These are phyloP conservation scores for Schwanniomyces polymorphus DNA, from an alignment of 805 yeast species.

Conservation along the genomic window DNA sequence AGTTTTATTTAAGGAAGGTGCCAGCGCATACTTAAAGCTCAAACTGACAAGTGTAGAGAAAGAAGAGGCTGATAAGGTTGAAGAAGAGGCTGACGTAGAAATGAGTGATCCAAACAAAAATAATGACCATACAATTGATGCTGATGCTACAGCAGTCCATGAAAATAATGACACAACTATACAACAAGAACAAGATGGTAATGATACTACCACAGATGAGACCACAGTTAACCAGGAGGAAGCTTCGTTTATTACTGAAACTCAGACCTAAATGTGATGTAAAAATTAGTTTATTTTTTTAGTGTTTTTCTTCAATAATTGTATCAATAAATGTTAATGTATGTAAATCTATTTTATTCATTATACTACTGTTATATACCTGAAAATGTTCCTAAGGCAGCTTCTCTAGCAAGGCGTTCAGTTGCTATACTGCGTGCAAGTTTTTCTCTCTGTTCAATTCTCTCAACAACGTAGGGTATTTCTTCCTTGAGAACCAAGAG, in stretches of 20 bases:
- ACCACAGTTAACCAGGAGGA: slow-evolving; percentile 30
- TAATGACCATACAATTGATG: slow-evolving; percentile 31
- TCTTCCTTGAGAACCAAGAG: slow-evolving; percentile 68
- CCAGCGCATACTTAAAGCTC: slow-evolving; percentile 21
- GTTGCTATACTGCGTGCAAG: slow-evolving; percentile 56
- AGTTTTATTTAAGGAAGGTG: slow-evolving; percentile 41
- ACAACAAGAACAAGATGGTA: slow-evolving; percentile 46
- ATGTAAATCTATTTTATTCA: neutral
- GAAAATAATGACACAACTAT: slow-evolving; percentile 48
- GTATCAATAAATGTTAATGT: neutral
- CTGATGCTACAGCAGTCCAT: slow-evolving; percentile 50
- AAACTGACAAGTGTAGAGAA: slow-evolving; percentile 8
- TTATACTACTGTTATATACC: neutral
- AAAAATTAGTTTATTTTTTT: neutral
- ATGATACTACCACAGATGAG: slow-evolving; percentile 49
- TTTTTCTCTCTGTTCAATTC: slow-evolving; percentile 63
- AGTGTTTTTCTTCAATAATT: neutral
- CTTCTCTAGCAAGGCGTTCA: slow-evolving; percentile 49
- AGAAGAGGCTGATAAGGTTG: slow-evolving; percentile 6
- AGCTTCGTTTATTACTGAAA: slow-evolving; percentile 18
- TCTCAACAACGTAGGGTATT: slow-evolving; percentile 53
- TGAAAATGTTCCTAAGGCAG: slow-evolving; percentile 38
- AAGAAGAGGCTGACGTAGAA: slow-evolving; percentile 5
- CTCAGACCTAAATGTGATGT: slow-evolving; percentile 1
- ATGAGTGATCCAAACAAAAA: slow-evolving; percentile 7